Base-by-base conservation (phyloP, 2,329 filamentous ascomycete species). In the Helotiales sp. region DNA sequence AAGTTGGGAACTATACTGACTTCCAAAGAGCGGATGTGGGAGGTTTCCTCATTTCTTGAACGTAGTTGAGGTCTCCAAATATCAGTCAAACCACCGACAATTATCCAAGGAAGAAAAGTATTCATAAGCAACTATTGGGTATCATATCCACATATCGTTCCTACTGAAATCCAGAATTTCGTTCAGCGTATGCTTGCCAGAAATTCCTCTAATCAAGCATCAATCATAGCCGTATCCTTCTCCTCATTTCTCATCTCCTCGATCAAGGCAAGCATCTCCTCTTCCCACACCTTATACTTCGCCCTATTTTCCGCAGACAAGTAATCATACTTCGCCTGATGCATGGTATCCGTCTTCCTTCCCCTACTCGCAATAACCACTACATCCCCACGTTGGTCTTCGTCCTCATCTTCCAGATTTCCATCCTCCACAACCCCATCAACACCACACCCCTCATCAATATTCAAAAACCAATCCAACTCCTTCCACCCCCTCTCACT, bases 291-390 rank as follows among this genome's bases (percentile, higher is more conserved):
- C 44, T 71, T 75, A 69, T 86, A 92, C 10, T 87, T 84, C 38
- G 76, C 76, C 65, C 80, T 79, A 63, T 83, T 84, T 60, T 79
- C 76, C 49, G 87, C 83, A 61, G 85, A 87, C 65, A 93, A 72
- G 67, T 86, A 90, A 67, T 92, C 88, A 66, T 89, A 86, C 47
- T 82, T 81, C 62, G 87, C 85, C 71, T 92, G 88, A 65, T 93
- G 84, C 89, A 92, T 92, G 2, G 86, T 89, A 8, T 64, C 63
- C 13, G 66, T 15, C 8, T 58, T 55, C 58, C 54, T 46, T 19
- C 29, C 50, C 55, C 34, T 46, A 17, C 50, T 56, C n/a, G 38
- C 25, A 12, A 47, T 25, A 47, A 47, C 24, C 22, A 54, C 47
- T 9, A 42, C 54, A 22, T 65, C 24, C 64, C 73, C 73, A n/a